These are phyloP conservation scores for Paxillus rubicundulus DNA, from an alignment of 768 basidiomycete species.

Conservation along the genomic window DNA sequence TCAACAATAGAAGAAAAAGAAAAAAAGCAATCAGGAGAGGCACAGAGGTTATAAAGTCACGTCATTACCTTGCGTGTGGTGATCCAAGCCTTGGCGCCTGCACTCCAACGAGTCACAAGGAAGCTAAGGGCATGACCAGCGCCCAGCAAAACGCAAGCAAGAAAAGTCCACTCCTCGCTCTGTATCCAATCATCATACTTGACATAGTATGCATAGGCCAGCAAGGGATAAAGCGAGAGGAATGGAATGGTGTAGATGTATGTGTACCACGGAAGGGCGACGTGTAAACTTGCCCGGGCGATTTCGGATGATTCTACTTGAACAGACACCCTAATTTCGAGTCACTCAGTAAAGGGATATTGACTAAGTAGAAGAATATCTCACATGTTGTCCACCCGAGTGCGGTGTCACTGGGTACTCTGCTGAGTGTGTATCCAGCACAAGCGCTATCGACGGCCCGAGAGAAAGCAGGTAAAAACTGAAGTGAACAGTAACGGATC, in stretches of 20 bases:
- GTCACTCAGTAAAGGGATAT: background rate
- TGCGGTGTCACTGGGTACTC: constrained; percentile 1
- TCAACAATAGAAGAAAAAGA: constrained; percentile 1
- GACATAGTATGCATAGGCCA: constrained; percentile 89
- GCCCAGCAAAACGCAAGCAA: constrained; percentile 82
- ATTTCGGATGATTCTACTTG: constrained; percentile 67
- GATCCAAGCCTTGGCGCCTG: constrained; percentile 72
- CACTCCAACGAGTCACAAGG: constrained; percentile 87
- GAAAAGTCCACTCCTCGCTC: constrained; percentile 97
- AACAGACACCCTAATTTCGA: constrained; percentile 38
- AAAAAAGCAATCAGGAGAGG: constrained; percentile 3
- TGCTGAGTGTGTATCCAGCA: background rate
- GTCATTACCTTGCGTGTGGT: constrained; percentile 67
- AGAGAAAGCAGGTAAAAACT: background rate
- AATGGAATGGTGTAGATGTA: constrained; percentile 78
- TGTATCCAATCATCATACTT: constrained; percentile 88
- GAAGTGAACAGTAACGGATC: background rate
- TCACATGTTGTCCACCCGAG: constrained; percentile 17
- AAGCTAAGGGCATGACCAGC: constrained; percentile 91
- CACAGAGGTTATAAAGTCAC: background rate
- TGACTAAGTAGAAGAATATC: background rate
- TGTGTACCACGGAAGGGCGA: constrained; percentile 62
- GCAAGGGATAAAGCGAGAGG: constrained; percentile 75
- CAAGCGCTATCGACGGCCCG: background rate
- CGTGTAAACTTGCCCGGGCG: constrained; percentile 61